These are phyloP conservation scores for Cladophialophora exuberans DNA, from an alignment of 2,329 filamentous ascomycete species.

Conservation along the genomic window DNA sequence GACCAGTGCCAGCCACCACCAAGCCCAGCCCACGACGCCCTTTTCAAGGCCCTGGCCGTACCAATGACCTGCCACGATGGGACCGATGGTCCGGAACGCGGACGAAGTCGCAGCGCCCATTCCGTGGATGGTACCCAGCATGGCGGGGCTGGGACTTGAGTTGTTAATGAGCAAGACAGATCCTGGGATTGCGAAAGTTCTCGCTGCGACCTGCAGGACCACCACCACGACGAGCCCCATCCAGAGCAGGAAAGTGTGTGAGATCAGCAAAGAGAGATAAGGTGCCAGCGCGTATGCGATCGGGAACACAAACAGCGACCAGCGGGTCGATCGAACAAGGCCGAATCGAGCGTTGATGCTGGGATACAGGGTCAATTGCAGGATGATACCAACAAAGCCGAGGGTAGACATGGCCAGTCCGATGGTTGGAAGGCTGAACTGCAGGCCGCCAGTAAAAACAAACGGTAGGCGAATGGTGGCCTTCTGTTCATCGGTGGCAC, in stretches of 20 bases:
- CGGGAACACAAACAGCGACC: slow-evolving; percentile 71
- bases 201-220: slow-evolving; percentile 69
- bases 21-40: slow-evolving; percentile 60
- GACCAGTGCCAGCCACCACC: slow-evolving; percentile 60
- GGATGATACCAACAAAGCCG: slow-evolving; percentile 71
- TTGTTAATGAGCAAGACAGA: slow-evolving; percentile 65
- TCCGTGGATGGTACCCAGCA: slow-evolving; percentile 63
- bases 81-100: slow-evolving; percentile 60
- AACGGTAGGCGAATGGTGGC: slow-evolving; percentile 53
- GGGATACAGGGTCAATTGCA: slow-evolving; percentile 74
- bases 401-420: slow-evolving; percentile 76
- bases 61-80: slow-evolving; percentile 59
- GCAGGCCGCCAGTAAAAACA: slow-evolving; percentile 71
- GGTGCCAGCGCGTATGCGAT: slow-evolving; percentile 72
- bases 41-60: slow-evolving; percentile 59
- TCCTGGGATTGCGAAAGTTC: slow-evolving; percentile 69
- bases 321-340: slow-evolving; percentile 68
- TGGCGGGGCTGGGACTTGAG: slow-evolving; percentile 61
- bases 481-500: slow-evolving; percentile 51
- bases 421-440: slow-evolving; percentile 69
- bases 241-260: slow-evolving; percentile 61
- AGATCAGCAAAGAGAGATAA: slow-evolving; percentile 70
- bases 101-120: slow-evolving; percentile 60
- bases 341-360: slow-evolving; percentile 68
- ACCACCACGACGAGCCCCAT: slow-evolving; percentile 66